Conservation (phyloP, 2,329 filamentous ascomycete genomes). For the Aspergillus carbonarius region DNA sequence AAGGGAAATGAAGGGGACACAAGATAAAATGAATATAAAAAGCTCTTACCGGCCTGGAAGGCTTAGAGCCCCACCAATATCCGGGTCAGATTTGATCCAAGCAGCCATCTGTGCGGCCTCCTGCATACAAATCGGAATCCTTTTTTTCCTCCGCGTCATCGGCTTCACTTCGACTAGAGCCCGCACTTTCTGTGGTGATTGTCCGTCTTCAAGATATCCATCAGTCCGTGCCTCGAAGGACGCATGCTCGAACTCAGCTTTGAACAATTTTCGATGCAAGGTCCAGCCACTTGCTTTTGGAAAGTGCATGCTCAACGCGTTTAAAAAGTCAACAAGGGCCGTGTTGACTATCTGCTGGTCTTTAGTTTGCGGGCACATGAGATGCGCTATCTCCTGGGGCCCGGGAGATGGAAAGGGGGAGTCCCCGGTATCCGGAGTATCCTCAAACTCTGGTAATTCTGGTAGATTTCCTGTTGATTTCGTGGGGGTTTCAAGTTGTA, state of each 20-base stretch:
- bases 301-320: conserved; percentile 1
- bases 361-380: not conserved
- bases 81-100: not conserved
- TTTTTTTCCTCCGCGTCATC: not conserved
- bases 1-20: not conserved
- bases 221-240: not conserved
- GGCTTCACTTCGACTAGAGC: conserved; percentile 4
- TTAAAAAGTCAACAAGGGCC: not conserved
- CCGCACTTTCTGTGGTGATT: not conserved
- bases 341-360: conserved; percentile 6
- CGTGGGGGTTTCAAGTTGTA: not conserved
- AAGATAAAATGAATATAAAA: not conserved
- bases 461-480: not conserved
- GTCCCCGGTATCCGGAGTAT: not conserved
- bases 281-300: not conserved
- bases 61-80: not conserved
- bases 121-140: not conserved
- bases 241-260: not conserved
- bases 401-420: not conserved
- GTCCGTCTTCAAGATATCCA: not conserved
- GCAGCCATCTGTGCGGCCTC: conserved; percentile 3
- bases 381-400: not conserved
- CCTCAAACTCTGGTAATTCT: not conserved
- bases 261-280: not conserved
- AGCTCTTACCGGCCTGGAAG: not conserved